Evolutionary conservation across 192 early-diverging fungal species (phyloP).

Genomic region (Rhizoclosmatium sp.): DNA sequence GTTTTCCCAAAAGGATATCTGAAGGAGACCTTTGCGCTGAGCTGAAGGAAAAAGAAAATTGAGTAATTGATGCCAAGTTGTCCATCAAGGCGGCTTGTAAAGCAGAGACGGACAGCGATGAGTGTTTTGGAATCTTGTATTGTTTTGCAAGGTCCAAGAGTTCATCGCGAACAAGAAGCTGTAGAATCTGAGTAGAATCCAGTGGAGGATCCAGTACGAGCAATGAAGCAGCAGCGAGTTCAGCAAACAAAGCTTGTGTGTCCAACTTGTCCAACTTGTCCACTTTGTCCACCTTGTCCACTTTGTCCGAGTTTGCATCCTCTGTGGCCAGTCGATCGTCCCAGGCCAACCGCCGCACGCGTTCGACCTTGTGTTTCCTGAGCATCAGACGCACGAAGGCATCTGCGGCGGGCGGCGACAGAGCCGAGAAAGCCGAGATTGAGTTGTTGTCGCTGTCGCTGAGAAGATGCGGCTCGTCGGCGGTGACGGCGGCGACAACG

Average conservation of each 20-base stretch:
- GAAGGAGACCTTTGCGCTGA: background rate
- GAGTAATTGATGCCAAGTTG: background rate
- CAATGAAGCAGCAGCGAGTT: background rate
- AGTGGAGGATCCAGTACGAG: constrained; percentile 2
- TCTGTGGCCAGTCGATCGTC: background rate
- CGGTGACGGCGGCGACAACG: constrained; percentile 21
- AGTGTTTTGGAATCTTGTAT: background rate
- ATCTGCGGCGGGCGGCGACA: background rate
- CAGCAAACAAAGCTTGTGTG: background rate
- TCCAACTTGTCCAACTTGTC: background rate
- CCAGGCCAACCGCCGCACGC: background rate
- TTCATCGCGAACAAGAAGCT: constrained; percentile 18
- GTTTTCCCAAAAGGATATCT: background rate
- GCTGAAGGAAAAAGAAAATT: background rate
- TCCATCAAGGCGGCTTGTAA: background rate
- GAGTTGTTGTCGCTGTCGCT: background rate
- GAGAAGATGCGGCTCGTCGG: constrained; percentile 33
- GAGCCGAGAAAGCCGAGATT: constrained; percentile 10
- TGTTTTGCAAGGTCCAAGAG: constrained; percentile 24
- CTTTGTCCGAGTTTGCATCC: background rate
- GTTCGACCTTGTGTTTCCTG: constrained; percentile 29
- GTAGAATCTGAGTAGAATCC: background rate
- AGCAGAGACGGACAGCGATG: constrained; percentile 8
- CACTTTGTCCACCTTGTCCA: background rate
- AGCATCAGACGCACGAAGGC: constrained; percentile 26